Conservation (phyloP, 2,329 filamentous ascomycete species). For the Chaetomium sp. region DNA sequence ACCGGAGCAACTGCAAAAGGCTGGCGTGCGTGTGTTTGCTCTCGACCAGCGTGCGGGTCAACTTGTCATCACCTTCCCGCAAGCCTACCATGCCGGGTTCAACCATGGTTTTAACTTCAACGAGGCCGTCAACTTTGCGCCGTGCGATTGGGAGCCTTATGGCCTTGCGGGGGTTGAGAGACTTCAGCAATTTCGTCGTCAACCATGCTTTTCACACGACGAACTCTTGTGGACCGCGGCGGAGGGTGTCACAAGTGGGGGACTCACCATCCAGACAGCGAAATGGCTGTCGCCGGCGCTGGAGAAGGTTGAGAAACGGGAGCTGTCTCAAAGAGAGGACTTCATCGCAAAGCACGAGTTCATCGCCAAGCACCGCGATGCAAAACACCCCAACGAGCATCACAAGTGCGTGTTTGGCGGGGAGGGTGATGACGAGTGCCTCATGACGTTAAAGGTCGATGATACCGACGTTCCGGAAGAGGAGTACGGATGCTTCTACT, state of each 20-base stretch:
- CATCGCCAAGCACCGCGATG: constrained; percentile 19
- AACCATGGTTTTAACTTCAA: constrained; percentile 99
- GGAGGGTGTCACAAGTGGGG: constrained; percentile 60
- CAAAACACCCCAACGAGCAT: constrained; percentile 53
- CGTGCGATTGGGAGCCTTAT: constrained; percentile 88
- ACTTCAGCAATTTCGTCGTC: constrained; percentile 78
- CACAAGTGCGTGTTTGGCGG: constrained; percentile 50
- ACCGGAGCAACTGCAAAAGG: constrained; percentile 86
- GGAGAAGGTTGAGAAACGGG: constrained; percentile 68
- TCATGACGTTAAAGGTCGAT: constrained; percentile 57
- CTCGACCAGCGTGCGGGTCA: constrained; percentile 95
- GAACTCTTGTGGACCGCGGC: constrained; percentile 89
- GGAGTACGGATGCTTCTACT: constrained; percentile 84
- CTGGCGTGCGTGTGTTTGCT: constrained; percentile 86
- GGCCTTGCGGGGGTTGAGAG: constrained; percentile 81
- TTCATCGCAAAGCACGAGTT: constrained; percentile 47
- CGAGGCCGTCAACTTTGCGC: constrained; percentile 96
- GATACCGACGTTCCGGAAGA: constrained; percentile 79
- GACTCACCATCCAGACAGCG: constrained; percentile 73
- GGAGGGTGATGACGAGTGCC: constrained; percentile 46
- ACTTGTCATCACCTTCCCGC: constrained; percentile 92
- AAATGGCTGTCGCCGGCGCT: constrained; percentile 92
- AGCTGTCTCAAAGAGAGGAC: constrained; percentile 58
- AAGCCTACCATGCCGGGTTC: constrained; percentile 96
- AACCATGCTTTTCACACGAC: constrained; percentile 96